These are phyloP conservation scores for Fusarium sp. DNA, from an alignment of 2,329 filamentous ascomycete genomes.

Conservation along the genomic window DNA sequence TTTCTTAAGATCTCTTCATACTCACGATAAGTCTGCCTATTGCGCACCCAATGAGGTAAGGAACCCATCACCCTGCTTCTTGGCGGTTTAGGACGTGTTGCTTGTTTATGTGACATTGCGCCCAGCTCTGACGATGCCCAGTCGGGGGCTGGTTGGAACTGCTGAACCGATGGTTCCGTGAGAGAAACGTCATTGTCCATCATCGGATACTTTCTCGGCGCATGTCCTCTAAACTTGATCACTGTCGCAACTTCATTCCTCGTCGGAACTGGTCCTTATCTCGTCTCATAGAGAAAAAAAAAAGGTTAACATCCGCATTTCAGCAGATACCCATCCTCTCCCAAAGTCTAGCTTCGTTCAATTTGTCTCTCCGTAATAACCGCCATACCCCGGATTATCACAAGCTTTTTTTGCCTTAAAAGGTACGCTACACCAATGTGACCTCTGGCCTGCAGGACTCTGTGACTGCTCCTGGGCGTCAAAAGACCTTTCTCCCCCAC, in stretches of 20 bases:
- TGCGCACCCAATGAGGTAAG: not conserved
- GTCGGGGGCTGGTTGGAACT: not conserved
- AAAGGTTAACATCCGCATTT: not conserved
- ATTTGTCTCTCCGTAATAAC: not conserved
- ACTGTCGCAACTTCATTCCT: not conserved
- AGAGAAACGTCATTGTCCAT: not conserved
- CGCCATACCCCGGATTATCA: slow-evolving; percentile 2
- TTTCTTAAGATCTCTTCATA: not conserved
- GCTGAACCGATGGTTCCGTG: not conserved
- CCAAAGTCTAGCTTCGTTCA: not conserved
- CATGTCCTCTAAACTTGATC: not conserved
- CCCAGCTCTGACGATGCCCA: not conserved
- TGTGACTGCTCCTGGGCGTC: slow-evolving; percentile 19
- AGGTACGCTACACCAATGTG: slow-evolving; percentile 26
- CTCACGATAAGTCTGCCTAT: not conserved
- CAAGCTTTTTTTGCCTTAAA: not conserved
- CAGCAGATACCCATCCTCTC: not conserved
- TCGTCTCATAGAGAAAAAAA: not conserved
- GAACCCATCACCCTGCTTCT: not conserved
- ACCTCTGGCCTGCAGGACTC: slow-evolving; percentile 3
- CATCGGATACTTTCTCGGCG: not conserved
- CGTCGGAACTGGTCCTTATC: not conserved
- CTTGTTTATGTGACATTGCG: not conserved
- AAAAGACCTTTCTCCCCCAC: slow-evolving; percentile 16
- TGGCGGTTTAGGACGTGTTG: not conserved